Evolutionary conservation across 345 rosid species (phyloP), one percentile per base, ranked within the genome.

Genomic region (Aquilaria yunnanensis): DNA sequence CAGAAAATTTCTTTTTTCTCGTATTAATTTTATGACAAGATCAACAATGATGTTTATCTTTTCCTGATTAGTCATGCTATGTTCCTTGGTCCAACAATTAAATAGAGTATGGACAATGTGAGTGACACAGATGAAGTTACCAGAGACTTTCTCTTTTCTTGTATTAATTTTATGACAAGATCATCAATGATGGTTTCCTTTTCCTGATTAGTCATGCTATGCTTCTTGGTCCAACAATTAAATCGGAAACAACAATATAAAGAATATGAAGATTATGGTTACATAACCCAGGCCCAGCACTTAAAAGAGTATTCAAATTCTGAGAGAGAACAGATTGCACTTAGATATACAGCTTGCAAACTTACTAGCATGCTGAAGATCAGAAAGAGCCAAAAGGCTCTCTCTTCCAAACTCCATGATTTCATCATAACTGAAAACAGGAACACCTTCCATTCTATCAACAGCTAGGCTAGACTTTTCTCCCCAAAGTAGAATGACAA

Each of bases 401-500:
- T 84, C 89, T 63, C 52, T 73, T 56, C 97, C 96, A 72, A 87
- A 71, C 34, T 77, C 75, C 68, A 82, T 60, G 14, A 90, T 72
- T 61, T 90, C 92, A 3, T 77, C 64, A 72, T 85, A 90, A 65
- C 59, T 78, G 62, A 77, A 87, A 54, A 87, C 43, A 31, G 96
- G 85, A 4, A 71, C 61, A 50, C 46, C 72, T 69, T 75, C 58
- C 67, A 61, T 74, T 67, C 74, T 66, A 32, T 54, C 57, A 74
- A 54, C 56, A 60, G 70, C 68, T 48, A 83, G 57, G 47, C 69
- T 59, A 5, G 85, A 71, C 78, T 87, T 90, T 16, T 90, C 84
- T 5, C 95, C 97, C 92, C 90, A 90, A 31, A 90, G 97, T 55
- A 90, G 83, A 56, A 90, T 74, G 68, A 85, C 73, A 77, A 85